Evolutionary conservation across 805 yeast species (phyloP).

Genomic region (Wickerhamomyces xylosicus): DNA sequence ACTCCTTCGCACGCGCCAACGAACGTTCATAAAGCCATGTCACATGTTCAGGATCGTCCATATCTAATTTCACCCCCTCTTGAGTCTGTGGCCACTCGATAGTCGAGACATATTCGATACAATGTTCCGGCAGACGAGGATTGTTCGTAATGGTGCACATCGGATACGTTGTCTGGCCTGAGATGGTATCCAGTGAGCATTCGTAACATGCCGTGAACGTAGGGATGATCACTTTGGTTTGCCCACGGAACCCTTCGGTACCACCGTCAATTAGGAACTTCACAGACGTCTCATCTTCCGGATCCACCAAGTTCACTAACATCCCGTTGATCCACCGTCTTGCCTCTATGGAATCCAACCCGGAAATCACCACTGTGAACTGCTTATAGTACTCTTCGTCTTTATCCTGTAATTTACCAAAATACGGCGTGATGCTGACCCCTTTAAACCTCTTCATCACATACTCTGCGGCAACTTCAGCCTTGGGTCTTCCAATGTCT

Average conservation of each 20-base stretch:
- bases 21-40: slow-evolving; percentile 52
- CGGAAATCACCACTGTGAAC: slow-evolving; percentile 72
- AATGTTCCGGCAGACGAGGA: slow-evolving; percentile 91
- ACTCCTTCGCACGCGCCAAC: slow-evolving; percentile 45
- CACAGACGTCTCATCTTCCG: slow-evolving; percentile 33
- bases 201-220: slow-evolving; percentile 85
- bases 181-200: slow-evolving; percentile 72
- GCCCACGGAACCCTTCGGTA: slow-evolving; percentile 91
- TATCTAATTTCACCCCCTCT: slow-evolving; percentile 42
- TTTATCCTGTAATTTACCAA: slow-evolving; percentile 56
- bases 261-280: slow-evolving; percentile 88
- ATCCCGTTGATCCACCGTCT: slow-evolving; percentile 80
- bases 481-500: slow-evolving; percentile 80
- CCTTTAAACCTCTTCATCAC: slow-evolving; percentile 36
- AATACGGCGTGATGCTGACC: slow-evolving; percentile 45
- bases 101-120: slow-evolving; percentile 82
- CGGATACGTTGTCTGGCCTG: slow-evolving; percentile 58
- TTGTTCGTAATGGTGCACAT: slow-evolving; percentile 91
- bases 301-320: slow-evolving; percentile 53
- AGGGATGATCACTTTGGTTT: slow-evolving; percentile 79
- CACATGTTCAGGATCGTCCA: slow-evolving; percentile 59
- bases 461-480: slow-evolving; percentile 63
- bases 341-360: slow-evolving; percentile 84
- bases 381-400: slow-evolving; percentile 50
- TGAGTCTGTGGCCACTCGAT: slow-evolving; percentile 57